phyloP scores from a whole-genome alignment of 2,329 filamentous ascomycete genomes.

The Nemania sp. region DNA sequence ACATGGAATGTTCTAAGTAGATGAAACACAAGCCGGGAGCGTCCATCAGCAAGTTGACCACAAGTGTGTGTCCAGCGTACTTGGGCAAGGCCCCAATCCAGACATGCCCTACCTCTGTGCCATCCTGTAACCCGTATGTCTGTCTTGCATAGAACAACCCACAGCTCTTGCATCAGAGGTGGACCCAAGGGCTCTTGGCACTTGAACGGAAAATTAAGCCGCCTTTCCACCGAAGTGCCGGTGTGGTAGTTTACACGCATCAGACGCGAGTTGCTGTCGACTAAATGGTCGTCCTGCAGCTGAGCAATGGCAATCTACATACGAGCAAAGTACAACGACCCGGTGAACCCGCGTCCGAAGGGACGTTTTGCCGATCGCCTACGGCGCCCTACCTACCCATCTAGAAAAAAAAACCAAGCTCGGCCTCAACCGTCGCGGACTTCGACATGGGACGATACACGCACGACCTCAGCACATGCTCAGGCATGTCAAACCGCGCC shows the following conservation, averaged over 20 bases:
- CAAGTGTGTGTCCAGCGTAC: neutral
- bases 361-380: neutral
- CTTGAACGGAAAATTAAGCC: slow-evolving; percentile 23
- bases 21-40: slow-evolving; percentile 16
- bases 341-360: slow-evolving; percentile 11
- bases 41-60: neutral
- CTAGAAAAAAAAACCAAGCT: slow-evolving; percentile 1
- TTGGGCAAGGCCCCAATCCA: slow-evolving; percentile 7
- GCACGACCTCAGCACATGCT: slow-evolving; percentile 14
- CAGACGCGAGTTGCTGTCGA: slow-evolving; percentile 15
- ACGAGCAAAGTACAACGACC: slow-evolving; percentile 10
- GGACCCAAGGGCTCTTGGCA: slow-evolving; percentile 6
- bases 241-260: slow-evolving; percentile 14
- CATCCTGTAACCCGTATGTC: neutral
- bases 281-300: slow-evolving; percentile 21
- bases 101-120: neutral
- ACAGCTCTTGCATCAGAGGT: slow-evolving; percentile 4
- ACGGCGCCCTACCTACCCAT: slow-evolving; percentile 2
- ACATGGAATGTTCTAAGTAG: slow-evolving; percentile 20
- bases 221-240: slow-evolving; percentile 21
- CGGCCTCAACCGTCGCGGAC: slow-evolving; percentile 2
- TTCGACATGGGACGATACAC: slow-evolving; percentile 14
- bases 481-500: slow-evolving; percentile 14
- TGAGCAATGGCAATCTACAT: slow-evolving; percentile 14
- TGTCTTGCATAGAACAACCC: neutral